A percentile compares a stretch with the other conserved stretches of the same genome.
These are phyloP conservation scores for Herpetospermum pedunculosum DNA, from an alignment of 306 rosid genomes.

Conservation along the genomic window DNA sequence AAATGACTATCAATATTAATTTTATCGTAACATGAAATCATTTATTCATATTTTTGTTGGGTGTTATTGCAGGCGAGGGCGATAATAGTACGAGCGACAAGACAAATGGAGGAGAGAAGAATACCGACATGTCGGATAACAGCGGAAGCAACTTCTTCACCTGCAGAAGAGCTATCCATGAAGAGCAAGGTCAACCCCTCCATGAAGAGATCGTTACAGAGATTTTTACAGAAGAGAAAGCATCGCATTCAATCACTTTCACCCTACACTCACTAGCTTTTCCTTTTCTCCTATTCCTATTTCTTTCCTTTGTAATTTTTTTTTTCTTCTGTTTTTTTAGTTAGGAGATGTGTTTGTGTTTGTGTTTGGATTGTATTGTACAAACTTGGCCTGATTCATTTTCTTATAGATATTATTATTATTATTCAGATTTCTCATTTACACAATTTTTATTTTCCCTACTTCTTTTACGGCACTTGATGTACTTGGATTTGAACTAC, in stretches of 20 bases:
- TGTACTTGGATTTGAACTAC: too few relatives aligned
- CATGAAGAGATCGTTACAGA: conserved; percentile 2
- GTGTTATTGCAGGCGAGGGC: neutral
- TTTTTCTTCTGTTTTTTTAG: too few relatives aligned
- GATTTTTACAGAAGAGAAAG: neutral
- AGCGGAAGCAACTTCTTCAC: neutral
- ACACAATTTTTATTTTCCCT: too few relatives aligned
- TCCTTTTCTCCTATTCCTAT: too few relatives aligned
- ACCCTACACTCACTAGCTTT: neutral
- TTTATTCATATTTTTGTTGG: neutral
- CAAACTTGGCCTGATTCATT: too few relatives aligned
- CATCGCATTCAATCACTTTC: neutral
- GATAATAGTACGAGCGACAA: neutral
- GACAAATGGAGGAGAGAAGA: neutral
- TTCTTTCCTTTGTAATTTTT: too few relatives aligned
- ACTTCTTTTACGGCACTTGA: too few relatives aligned
- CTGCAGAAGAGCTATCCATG: neutral
- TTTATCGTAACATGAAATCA: too few relatives aligned
- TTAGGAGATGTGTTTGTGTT: too few relatives aligned
- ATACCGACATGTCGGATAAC: neutral
- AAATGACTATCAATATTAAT: neutral
- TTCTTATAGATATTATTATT: too few relatives aligned
- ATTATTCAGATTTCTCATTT: too few relatives aligned
- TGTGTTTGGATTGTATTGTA: too few relatives aligned
- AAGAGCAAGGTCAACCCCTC: neutral